Base-by-base conservation (phyloP, 2,329 filamentous ascomycete genomes). In the Pezicula carpinea region DNA sequence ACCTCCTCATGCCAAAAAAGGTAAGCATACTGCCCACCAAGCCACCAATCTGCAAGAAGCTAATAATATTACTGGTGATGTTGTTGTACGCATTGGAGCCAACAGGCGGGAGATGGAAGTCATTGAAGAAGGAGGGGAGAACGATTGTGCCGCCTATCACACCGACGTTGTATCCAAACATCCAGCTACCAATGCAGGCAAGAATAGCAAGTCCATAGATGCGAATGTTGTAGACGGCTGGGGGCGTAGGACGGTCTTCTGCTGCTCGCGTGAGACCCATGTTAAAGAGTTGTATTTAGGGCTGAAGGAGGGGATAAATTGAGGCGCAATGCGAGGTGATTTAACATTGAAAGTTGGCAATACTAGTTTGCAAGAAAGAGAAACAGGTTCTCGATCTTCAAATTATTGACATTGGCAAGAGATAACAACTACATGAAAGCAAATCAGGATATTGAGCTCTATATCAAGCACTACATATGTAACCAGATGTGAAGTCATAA, bases 101-200 rank as follows among this genome's bases (percentile, higher is more conserved):
- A 3, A 49, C 22, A 3, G 48, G 39, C 6, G 57, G 54, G 10
- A 59, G 55, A 17, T 56, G 36, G 40, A 61, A 61, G 26, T 54
- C 52, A 10, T 36, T 23, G 11, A 50, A 32, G 42, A 59, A 59
- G 19, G 56, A 55, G 17, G 51, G 47, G 4, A 60, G 50, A 33
- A 56, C 57, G 7, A 60, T 49, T 15, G 55, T 55, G 31, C 55
- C 55, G 13, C 51, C 55, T 35, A 61, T 59, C 22, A 57, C 53
- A 11, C 55, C 53, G 10, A 54, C 56, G 39, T 60, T 55, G 47
- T 57, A 59, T 22, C 59, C 59, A 34, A 61, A 60, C 52, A 57
- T 54, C 50, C 52, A 47, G 8, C 15, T 47, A 1, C 45, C 55
- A 8, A 54, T 43, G 49, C 54, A 58, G 35, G 44, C 32, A 19